Conservation (phyloP, 805 yeast species). For the Wickerhamomyces strasburgensis region DNA sequence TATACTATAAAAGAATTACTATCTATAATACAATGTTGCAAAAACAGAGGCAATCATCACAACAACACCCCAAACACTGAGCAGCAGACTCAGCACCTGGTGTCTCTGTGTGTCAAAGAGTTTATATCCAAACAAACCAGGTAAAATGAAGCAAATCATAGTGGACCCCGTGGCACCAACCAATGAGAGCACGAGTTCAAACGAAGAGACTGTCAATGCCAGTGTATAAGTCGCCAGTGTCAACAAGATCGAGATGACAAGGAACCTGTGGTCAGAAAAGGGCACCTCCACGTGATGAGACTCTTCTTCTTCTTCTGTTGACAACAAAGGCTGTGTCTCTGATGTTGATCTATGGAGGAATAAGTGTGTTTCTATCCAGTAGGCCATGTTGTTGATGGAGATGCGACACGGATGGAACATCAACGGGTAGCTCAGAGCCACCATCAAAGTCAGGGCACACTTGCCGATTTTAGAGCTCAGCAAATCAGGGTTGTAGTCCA, state of each 20-base stretch:
- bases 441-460: constrained; percentile 63
- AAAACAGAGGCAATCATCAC: constrained; percentile 67
- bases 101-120: constrained; percentile 28
- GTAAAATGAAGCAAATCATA: constrained; percentile 69
- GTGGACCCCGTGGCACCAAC: constrained; percentile 87
- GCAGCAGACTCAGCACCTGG: constrained; percentile 46
- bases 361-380: constrained; percentile 34
- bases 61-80: constrained; percentile 62
- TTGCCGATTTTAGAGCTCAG: constrained; percentile 49
- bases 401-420: constrained; percentile 80
- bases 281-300: constrained; percentile 34
- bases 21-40: constrained; percentile 28
- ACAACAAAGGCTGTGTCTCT: constrained; percentile 14
- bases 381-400: constrained; percentile 60
- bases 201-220: constrained; percentile 56
- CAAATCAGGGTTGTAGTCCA: constrained; percentile 56
- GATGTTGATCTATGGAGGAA: not conserved
- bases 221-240: constrained; percentile 44
- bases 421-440: constrained; percentile 69
- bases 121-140: constrained; percentile 71
- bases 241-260: constrained; percentile 43
- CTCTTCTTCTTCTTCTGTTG: too few relatives aligned
- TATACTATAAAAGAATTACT: too few relatives aligned
- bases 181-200: constrained; percentile 64
- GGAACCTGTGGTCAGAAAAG: constrained; percentile 41